Evolutionary conservation across 2,329 filamentous ascomycete species (phyloP).

Genomic region (Fusarium sp.): DNA sequence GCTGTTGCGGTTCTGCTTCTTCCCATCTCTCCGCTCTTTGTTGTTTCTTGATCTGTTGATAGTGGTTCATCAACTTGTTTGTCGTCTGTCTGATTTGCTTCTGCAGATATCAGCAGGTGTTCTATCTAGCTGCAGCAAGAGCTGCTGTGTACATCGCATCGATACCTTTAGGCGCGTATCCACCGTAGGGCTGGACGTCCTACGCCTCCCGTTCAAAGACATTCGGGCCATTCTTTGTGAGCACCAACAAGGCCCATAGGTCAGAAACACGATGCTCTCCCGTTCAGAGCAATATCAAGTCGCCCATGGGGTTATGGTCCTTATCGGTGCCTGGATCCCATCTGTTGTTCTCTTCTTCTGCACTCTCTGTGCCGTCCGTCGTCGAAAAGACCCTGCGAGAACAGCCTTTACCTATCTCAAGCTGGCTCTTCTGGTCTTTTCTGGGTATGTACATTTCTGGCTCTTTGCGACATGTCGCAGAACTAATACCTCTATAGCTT

Average conservation of each 20-base stretch:
- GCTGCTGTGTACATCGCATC: background rate
- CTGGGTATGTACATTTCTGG: constrained; percentile 40
- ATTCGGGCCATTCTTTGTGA: background rate
- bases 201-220: background rate
- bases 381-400: constrained; percentile 44
- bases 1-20: background rate
- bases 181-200: background rate
- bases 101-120: background rate
- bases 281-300: constrained; percentile 18
- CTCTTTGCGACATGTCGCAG: rapidly evolving
- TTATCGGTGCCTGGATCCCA: constrained; percentile 30
- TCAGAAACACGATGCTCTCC: background rate
- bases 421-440: constrained; percentile 43
- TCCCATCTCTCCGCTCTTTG: background rate
- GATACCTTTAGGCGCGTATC: background rate
- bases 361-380: constrained; percentile 42
- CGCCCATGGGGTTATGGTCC: constrained; percentile 32
- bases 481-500: constrained; percentile 32
- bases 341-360: constrained; percentile 42
- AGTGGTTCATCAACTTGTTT: background rate
- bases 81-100: background rate
- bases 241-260: background rate
- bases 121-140: background rate
- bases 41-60: background rate
- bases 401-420: constrained; percentile 47